These are phyloP conservation scores for Apiospora hydei DNA, from an alignment of 2,329 filamentous ascomycete species.

Conservation along the genomic window DNA sequence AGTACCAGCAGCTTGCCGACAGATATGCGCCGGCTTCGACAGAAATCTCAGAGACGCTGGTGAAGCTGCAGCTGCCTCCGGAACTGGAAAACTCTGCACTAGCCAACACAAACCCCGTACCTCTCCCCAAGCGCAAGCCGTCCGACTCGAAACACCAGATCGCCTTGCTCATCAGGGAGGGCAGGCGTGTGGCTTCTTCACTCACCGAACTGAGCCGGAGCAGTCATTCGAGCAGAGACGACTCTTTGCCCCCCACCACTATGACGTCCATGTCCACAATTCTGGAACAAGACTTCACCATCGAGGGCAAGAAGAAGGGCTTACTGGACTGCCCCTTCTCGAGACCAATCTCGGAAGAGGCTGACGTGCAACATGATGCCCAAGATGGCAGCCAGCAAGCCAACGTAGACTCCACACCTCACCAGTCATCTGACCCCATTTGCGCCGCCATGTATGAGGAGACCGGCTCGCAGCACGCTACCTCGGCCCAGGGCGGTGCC, in stretches of 20 bases:
- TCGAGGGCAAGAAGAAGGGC: slow-evolving; percentile 80
- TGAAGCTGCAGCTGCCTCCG: slow-evolving; percentile 71
- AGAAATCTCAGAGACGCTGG: slow-evolving; percentile 71
- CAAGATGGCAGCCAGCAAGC: slow-evolving; percentile 33
- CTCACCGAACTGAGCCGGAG: slow-evolving; percentile 59
- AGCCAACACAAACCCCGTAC: slow-evolving; percentile 59
- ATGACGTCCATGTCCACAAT: slow-evolving; percentile 68
- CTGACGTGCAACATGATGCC: slow-evolving; percentile 30
- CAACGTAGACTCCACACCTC: slow-evolving; percentile 51
- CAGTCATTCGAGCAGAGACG: slow-evolving; percentile 54
- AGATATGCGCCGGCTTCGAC: slow-evolving; percentile 71
- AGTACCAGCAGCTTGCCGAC: slow-evolving; percentile 72
- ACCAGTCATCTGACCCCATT: slow-evolving; percentile 65
- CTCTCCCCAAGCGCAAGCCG: slow-evolving; percentile 58
- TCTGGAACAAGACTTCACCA: slow-evolving; percentile 90
- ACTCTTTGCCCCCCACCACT: slow-evolving; percentile 53
- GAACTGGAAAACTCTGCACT: slow-evolving; percentile 54
- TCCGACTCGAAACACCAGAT: slow-evolving; percentile 62
- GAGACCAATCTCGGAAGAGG: slow-evolving; percentile 48
- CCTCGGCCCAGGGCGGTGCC: slow-evolving; percentile 54
- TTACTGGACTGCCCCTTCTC: slow-evolving; percentile 83
- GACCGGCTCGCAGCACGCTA: slow-evolving; percentile 59
- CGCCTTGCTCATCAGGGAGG: slow-evolving; percentile 70
- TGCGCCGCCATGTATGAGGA: slow-evolving; percentile 71
- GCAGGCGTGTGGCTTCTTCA: slow-evolving; percentile 62